Percentiles rank a stretch among this genome's conserved stretches.
Evolutionary conservation across 2,329 filamentous ascomycete species (phyloP).

Genomic region (Neobulgaria alba): DNA sequence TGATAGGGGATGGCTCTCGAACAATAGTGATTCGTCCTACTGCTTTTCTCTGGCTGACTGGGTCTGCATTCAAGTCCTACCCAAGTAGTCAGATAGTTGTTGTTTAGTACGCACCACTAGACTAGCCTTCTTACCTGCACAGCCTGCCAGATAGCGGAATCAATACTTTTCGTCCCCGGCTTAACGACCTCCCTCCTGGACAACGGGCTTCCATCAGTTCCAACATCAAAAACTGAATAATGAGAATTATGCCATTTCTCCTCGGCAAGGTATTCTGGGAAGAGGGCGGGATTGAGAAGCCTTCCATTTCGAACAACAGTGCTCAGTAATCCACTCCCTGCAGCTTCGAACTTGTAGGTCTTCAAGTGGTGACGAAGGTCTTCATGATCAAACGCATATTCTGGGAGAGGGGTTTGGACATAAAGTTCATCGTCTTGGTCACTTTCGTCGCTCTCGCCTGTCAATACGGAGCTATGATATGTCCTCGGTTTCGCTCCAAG

Average conservation of each 20-base stretch:
- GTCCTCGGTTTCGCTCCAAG: slow-evolving; percentile 7
- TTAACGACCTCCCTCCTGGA: slow-evolving; percentile 15
- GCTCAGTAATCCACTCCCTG: slow-evolving; percentile 34
- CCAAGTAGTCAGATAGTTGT: slow-evolving; percentile 3
- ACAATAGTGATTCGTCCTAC: slow-evolving; percentile 35
- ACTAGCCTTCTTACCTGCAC: slow-evolving; percentile 19
- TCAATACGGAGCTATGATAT: slow-evolving; percentile 15
- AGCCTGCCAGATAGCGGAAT: slow-evolving; percentile 21
- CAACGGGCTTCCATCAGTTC: slow-evolving; percentile 20
- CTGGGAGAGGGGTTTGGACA: slow-evolving; percentile 33
- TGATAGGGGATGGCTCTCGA: slow-evolving; percentile 50
- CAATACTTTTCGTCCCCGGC: slow-evolving; percentile 16
- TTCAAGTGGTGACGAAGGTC: slow-evolving; percentile 37
- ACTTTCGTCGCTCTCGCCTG: slow-evolving; percentile 30
- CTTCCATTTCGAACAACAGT: slow-evolving; percentile 17
- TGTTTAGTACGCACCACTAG: no score
- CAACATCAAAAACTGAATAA: slow-evolving; percentile 24
- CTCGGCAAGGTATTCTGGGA: slow-evolving; percentile 14
- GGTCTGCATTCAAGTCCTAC: slow-evolving; percentile 20
- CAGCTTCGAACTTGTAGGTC: slow-evolving; percentile 34
- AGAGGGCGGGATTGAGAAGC: slow-evolving; percentile 14
- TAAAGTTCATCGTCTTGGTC: slow-evolving; percentile 32
- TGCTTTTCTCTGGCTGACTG: slow-evolving; percentile 10
- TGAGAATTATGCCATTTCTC: slow-evolving; percentile 20
- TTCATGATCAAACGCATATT: slow-evolving; percentile 34